phyloP scores from a whole-genome alignment of 1,139 yeast species.

The Suhomyces kunorum region DNA sequence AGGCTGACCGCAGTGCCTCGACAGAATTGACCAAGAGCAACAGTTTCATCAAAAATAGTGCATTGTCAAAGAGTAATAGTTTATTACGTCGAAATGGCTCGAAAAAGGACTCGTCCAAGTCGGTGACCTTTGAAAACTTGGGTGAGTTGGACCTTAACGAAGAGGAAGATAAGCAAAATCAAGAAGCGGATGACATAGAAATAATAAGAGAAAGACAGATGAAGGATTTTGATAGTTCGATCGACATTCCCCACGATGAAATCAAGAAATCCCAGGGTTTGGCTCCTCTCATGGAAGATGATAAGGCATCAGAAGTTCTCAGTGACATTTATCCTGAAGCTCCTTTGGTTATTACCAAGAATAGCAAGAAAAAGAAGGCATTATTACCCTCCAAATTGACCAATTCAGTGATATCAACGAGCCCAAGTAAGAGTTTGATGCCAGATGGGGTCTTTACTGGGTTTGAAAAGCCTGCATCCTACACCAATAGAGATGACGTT shows the following conservation, averaged over 20 bases:
- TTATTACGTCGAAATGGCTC: conserved; percentile 12
- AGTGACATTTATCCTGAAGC: conserved; percentile 47
- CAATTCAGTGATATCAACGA: neutral
- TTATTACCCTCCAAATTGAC: conserved; percentile 17
- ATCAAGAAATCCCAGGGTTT: conserved; percentile 11
- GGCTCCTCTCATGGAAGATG: conserved; percentile 17
- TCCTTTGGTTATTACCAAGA: conserved; percentile 42
- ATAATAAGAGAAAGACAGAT: conserved; percentile 17
- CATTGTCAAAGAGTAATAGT: conserved; percentile 14
- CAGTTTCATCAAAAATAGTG: conserved; percentile 8
- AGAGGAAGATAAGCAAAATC: conserved; percentile 24
- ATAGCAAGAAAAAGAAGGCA: conserved; percentile 21
- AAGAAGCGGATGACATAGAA: conserved; percentile 21
- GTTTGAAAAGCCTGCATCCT: conserved; percentile 10
- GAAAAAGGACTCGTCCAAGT: conserved; percentile 27
- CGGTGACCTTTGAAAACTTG: conserved; percentile 45
- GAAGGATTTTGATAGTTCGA: conserved; percentile 25
- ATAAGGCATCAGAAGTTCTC: conserved; percentile 39
- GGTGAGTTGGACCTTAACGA: conserved; percentile 29
- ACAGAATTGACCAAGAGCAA: conserved; percentile 9
- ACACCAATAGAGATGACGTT: conserved; percentile 17
- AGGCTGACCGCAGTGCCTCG: neutral
- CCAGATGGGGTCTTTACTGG: conserved; percentile 1
- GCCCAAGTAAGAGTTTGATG: neutral
- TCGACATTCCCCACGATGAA: conserved; percentile 27